A percentile compares a stretch with the other conserved stretches of the same genome.
Conservation (phyloP, 139 green algal species). For the Chlorella ohadii region DNA sequence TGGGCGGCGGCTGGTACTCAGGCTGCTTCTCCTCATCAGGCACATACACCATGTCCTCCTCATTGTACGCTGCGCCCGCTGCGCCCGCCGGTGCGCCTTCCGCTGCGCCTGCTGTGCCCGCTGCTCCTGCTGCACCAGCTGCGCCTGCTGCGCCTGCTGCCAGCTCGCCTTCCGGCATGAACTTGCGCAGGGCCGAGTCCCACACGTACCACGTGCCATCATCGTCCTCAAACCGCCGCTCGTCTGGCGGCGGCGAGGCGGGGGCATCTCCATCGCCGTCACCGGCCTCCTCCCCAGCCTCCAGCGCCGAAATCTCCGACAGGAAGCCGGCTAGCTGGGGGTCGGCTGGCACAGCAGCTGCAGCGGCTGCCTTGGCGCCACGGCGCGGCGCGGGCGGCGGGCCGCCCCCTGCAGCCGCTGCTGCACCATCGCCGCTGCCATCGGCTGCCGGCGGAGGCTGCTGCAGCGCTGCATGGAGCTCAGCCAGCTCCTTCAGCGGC, state of each 20-base stretch:
- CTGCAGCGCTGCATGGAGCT: slow-evolving; percentile 27
- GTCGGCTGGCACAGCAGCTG: slow-evolving; percentile 20
- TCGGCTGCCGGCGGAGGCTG: not conserved
- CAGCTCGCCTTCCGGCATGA: slow-evolving; percentile 65
- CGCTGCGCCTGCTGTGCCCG: slow-evolving; percentile 4
- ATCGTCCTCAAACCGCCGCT: slow-evolving; percentile 93
- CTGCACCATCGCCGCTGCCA: too few relatives aligned
- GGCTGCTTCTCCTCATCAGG: slow-evolving; percentile 59
- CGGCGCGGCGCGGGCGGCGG: not conserved
- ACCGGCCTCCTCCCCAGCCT: slow-evolving; percentile 28
- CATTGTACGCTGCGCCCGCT: slow-evolving; percentile 40
- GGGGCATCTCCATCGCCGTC: slow-evolving; percentile 25
- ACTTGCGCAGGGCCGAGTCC: slow-evolving; percentile 78
- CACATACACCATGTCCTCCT: slow-evolving; percentile 72
- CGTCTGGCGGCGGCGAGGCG: slow-evolving; percentile 60
- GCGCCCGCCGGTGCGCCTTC: not conserved
- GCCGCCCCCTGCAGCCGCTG: not conserved
- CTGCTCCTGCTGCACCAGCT: not conserved
- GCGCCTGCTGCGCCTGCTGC: not conserved
- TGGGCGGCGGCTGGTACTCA: not conserved
- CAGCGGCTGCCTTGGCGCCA: slow-evolving; percentile 4
- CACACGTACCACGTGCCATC: slow-evolving; percentile 94
- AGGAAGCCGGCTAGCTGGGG: slow-evolving; percentile 68
- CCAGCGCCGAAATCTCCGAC: slow-evolving; percentile 70
- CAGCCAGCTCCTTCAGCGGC: slow-evolving; percentile 34